Evolutionary conservation across 768 basidiomycete species (phyloP), one percentile per base, ranked within the genome.

Genomic region (Podaxis rugospora): DNA sequence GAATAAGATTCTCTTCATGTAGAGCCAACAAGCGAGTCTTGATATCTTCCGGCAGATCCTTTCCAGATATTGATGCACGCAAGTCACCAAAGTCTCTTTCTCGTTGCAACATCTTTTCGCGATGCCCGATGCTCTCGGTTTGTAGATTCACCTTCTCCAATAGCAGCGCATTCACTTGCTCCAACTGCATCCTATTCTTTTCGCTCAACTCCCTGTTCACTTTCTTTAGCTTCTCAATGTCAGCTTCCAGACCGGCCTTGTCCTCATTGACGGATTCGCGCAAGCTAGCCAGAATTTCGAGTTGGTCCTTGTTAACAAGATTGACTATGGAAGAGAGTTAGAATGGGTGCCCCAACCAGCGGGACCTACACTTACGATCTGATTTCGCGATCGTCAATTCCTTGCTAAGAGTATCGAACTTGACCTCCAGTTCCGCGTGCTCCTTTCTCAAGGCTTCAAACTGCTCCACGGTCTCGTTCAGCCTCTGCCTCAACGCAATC

Each of bases 141-240:
- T 97, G 96, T 40, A 96, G 75, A 63, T 81, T 90, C 58, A 97
- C 89, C 75, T 98, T 98, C 71, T 98, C 95, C 27, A 96, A 75
- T 0, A 98, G 74, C n/a, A 98, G 79, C 4, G 70, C 81, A 68
- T 92, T 92, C 66, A 95, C 83, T 69, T 93, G 92, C 72, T 95
- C 92, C 21, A 95, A 81, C 67, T 96, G 94, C 89, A 93, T 90
- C 66, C 86, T 81, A 70, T 88, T 92, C 81, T 93, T 95, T 65
- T 95, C 92, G 44, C 75, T 75, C 5, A 92, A 76, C 32, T 90
- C 89, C 64, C 80, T 84, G 67, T 92, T 83, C 66, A 88, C 83
- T 57, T 83, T 83, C 67, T 81, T 83, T 44, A 93, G 72, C 37
- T 79, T 79, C 27, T 80, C 80, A 37, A 90, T 72, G 57, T 95